Conservation (phyloP, 1,284 basidiomycete genomes). For the Flammula alnicola region DNA sequence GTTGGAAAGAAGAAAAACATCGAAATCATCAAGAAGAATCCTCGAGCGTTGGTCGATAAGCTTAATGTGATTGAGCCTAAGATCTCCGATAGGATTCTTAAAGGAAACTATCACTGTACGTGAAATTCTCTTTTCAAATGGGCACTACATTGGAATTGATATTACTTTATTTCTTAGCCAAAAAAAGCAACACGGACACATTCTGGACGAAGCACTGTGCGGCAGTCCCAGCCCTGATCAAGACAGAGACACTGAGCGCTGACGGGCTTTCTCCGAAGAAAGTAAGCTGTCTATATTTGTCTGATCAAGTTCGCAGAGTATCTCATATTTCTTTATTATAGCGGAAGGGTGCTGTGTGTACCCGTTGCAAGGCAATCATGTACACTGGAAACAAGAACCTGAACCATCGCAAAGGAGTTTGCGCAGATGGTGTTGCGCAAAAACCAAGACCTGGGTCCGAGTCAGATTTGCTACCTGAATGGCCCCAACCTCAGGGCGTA, state of each 20-base stretch:
- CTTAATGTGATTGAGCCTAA: constrained; percentile 1
- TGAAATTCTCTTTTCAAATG: not conserved
- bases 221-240: constrained; percentile 1
- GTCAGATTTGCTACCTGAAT: too few relatives aligned
- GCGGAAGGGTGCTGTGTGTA: too few relatives aligned
- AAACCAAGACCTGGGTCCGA: too few relatives aligned
- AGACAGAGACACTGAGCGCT: not conserved
- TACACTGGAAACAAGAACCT: too few relatives aligned
- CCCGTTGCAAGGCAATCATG: too few relatives aligned
- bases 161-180: not conserved
- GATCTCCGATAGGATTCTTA: not conserved
- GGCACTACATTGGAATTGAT: too few relatives aligned
- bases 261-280: not conserved
- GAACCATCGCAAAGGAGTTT: too few relatives aligned
- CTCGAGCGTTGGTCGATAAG: constrained; percentile 9
- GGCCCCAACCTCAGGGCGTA: too few relatives aligned
- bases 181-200: not conserved
- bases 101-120: not conserved
- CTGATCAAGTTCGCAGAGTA: too few relatives aligned
- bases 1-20: not conserved
- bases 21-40: not conserved
- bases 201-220: constrained; percentile 15
- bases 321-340: too few relatives aligned
- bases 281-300: not conserved
- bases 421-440: too few relatives aligned